phyloP scores from a whole-genome alignment of 768 basidiomycete genomes.

The Calocybe gangraenosa region DNA sequence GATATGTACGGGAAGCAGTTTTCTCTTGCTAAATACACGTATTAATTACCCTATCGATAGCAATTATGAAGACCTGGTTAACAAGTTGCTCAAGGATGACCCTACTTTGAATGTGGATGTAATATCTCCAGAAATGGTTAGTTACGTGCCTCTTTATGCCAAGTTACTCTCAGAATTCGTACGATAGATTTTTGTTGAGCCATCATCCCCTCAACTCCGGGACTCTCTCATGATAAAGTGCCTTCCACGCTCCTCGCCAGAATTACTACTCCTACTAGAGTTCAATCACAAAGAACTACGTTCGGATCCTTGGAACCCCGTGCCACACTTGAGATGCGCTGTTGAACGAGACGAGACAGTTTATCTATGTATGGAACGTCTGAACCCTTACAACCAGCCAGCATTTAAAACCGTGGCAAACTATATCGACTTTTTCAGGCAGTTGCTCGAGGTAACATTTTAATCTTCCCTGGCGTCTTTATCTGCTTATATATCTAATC shows the following conservation, averaged over 20 bases:
- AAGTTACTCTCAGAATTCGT: background rate
- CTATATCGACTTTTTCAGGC: conserved; percentile 48
- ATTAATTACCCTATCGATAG: conserved; percentile 12
- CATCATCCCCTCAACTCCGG: conserved; percentile 19
- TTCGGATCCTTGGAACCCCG: conserved; percentile 52
- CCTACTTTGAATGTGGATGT: conserved; percentile 14
- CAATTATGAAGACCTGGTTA: conserved; percentile 28
- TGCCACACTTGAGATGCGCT: conserved; percentile 40
- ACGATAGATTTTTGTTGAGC: conserved; percentile 28
- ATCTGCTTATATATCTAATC: background rate
- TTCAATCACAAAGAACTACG: conserved; percentile 42
- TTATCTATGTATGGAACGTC: conserved; percentile 41
- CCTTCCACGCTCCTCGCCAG: conserved; percentile 29
- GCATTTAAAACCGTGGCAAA: conserved; percentile 42
- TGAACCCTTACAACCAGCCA: conserved; percentile 40
- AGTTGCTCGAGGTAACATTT: conserved; percentile 42
- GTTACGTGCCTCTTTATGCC: background rate
- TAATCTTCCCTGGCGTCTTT: background rate
- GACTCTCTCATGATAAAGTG: conserved; percentile 39
- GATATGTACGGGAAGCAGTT: conserved; percentile 22
- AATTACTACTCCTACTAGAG: conserved; percentile 36
- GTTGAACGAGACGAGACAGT: conserved; percentile 38
- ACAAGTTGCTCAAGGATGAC: conserved; percentile 23
- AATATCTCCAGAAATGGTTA: conserved; percentile 20
- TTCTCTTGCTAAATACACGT: background rate